Percentiles rank a stretch among this genome's conserved stretches.
Conservation (phyloP, 2,329 filamentous ascomycete genomes). For the Aspergillus fischeri region DNA sequence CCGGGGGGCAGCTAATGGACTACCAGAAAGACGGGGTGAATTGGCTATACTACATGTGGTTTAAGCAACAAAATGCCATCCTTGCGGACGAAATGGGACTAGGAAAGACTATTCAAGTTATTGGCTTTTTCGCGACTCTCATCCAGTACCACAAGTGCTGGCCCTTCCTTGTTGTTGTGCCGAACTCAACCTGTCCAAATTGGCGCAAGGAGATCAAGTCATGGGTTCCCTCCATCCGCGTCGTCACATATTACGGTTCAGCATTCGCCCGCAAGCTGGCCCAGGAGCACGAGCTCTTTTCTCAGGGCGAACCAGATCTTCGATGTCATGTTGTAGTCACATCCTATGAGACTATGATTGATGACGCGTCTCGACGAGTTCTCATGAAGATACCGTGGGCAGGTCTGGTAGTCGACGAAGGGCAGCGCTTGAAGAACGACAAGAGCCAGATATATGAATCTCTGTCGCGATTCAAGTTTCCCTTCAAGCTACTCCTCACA, state of each 20-base stretch:
- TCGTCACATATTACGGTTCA: conserved; percentile 89
- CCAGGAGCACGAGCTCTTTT: conserved; percentile 81
- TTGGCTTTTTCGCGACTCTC: conserved; percentile 73
- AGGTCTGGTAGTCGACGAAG: conserved; percentile 88
- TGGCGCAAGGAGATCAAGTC: conserved; percentile 95
- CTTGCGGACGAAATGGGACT: conserved; percentile 97
- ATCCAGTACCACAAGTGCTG: conserved; percentile 69
- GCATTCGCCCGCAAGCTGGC: conserved; percentile 70
- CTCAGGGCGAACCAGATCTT: conserved; percentile 57
- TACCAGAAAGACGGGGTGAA: conserved; percentile 93
- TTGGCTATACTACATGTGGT: conserved; percentile 91
- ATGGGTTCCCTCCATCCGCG: conserved; percentile 80
- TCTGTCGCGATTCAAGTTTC: conserved; percentile 67
- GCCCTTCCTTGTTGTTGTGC: conserved; percentile 89
- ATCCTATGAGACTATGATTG: conserved; percentile 84
- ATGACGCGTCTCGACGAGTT: conserved; percentile 61
- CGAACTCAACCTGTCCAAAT: conserved; percentile 94
- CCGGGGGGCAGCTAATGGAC: conserved; percentile 79
- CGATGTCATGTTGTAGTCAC: conserved; percentile 90
- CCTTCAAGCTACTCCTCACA: conserved; percentile 81
- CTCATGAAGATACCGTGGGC: conserved; percentile 76
- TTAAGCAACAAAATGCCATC: conserved; percentile 76
- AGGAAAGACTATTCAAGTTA: conserved; percentile 93
- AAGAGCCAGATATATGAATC: conserved; percentile 75
- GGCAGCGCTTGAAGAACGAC: conserved; percentile 92